Base-by-base conservation (phyloP, 23 red algal species). In the Agarophyton chilense region DNA sequence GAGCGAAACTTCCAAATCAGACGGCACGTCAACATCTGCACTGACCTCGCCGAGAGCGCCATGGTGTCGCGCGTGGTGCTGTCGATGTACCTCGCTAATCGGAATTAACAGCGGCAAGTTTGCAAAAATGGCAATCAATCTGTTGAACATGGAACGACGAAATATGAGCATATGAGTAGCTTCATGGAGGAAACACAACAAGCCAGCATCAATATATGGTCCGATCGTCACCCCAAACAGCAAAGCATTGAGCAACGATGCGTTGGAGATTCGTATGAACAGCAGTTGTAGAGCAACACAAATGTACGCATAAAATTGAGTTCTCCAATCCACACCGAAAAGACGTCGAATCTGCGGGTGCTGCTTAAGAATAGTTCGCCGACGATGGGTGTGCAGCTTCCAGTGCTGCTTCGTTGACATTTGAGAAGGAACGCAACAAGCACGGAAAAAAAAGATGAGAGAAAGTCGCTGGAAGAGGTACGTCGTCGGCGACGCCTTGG, bases 131-230 rank as follows among this genome's bases (percentile, higher is more conserved):
- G 82, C 74, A 39, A 96, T 38, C 2, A 96, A 44, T 4, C 88
- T 87, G 26, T 96, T 96, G 52, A 57, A 81, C 5, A 63, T 65
- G 4, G 81, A 6, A 19, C 81, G 82, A 50, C 53, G 46, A 66
- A 90, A 96, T 21, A 96, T 68, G 4, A 96, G 77, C 49, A 90
- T 92, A 64, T 96, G 94, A 18, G 94, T 86, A 33, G 94, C 94
- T 39, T 96, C 94, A 72, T 96, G 87, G 10, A 96, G 65, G 36
- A 96, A 89, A 50, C 87, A 88, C 42, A 88, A 64, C 34, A 86
- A 16, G 0, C 52, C 62, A 51, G 87, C 84, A 61, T 96, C 87
- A 22, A 91, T 40, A 36, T 90, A 88, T n/a, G 94, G 84, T n/a
- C 94, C 86, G 43, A 96, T 47, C 28, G 79, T 74, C 65, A 82